phyloP scores from a whole-genome alignment of 495 filamentous ascomycete species.

The Xylaria bambusicola region DNA sequence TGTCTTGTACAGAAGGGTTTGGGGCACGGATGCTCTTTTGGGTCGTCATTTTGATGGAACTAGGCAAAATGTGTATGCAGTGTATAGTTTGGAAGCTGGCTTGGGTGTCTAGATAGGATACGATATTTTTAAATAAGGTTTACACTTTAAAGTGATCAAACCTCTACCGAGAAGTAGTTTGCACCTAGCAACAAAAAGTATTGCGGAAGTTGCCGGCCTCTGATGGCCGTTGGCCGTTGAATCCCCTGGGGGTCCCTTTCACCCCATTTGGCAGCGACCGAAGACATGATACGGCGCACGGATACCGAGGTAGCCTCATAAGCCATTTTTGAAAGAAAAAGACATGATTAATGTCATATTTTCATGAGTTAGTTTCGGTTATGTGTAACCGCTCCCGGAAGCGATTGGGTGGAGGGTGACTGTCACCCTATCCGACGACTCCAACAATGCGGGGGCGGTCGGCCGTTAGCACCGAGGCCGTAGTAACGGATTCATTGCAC shows the following conservation, averaged over 20 bases:
- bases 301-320: background rate
- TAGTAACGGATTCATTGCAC: background rate
- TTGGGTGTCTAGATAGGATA: background rate
- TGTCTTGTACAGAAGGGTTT: conserved; percentile 30
- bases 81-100: background rate
- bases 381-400: background rate
- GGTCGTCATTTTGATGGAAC: background rate
- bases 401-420: background rate
- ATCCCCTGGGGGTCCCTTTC: background rate
- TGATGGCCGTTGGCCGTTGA: background rate
- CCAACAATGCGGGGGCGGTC: background rate
- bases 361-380: background rate
- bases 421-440: conserved; percentile 1
- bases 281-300: background rate
- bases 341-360: no score
- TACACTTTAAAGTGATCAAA: background rate
- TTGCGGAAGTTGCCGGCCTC: background rate
- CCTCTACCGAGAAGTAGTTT: background rate
- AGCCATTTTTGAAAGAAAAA: background rate
- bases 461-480: background rate
- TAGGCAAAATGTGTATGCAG: background rate
- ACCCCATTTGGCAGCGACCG: background rate
- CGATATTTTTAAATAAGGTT: background rate
- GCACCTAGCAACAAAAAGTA: background rate
- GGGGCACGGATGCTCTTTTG: conserved; percentile 6